A percentile compares a stretch with the other conserved stretches of the same genome.
phyloP scores from a whole-genome alignment of 805 yeast genomes.

The Kockiozyma suomiensis region DNA sequence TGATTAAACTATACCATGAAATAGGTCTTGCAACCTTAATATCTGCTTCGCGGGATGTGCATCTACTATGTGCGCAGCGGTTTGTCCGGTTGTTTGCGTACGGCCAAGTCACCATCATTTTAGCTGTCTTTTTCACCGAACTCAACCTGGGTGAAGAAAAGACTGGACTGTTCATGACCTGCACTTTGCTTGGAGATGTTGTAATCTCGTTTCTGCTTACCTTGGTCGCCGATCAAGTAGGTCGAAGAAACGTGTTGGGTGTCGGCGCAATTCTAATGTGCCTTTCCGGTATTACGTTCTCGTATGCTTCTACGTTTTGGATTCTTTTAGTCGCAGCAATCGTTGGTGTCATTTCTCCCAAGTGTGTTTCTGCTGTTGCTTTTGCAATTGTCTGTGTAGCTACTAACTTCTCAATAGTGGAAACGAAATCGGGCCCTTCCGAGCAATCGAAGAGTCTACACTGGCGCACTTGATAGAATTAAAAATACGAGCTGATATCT shows the following conservation, averaged over 20 bases:
- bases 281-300: slow-evolving; percentile 50
- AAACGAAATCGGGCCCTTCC: slow-evolving; percentile 60
- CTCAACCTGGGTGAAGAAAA: slow-evolving; percentile 48
- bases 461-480: slow-evolving; percentile 52
- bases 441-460: slow-evolving; percentile 58
- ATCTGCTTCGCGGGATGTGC: slow-evolving; percentile 28
- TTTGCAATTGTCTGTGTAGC: background rate
- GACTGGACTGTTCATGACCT: slow-evolving; percentile 55
- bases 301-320: slow-evolving; percentile 42
- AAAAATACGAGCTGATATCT: slow-evolving; percentile 54
- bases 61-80: slow-evolving; percentile 39
- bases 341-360: slow-evolving; percentile 57
- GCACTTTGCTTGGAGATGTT: slow-evolving; percentile 56
- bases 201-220: slow-evolving; percentile 52
- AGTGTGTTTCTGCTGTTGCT: slow-evolving; percentile 6
- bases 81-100: slow-evolving; percentile 45
- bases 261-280: slow-evolving; percentile 49
- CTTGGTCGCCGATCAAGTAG: slow-evolving; percentile 51
- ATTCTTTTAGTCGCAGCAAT: slow-evolving; percentile 47
- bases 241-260: slow-evolving; percentile 49
- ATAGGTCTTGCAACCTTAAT: slow-evolving; percentile 22
- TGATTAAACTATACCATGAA: slow-evolving; percentile 9
- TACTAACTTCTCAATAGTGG: slow-evolving; percentile 44
- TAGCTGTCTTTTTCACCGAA: slow-evolving; percentile 51
- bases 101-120: slow-evolving; percentile 45